phyloP scores from a whole-genome alignment of 73 alveolate genomes.

The Paramecium pentaurelia region DNA sequence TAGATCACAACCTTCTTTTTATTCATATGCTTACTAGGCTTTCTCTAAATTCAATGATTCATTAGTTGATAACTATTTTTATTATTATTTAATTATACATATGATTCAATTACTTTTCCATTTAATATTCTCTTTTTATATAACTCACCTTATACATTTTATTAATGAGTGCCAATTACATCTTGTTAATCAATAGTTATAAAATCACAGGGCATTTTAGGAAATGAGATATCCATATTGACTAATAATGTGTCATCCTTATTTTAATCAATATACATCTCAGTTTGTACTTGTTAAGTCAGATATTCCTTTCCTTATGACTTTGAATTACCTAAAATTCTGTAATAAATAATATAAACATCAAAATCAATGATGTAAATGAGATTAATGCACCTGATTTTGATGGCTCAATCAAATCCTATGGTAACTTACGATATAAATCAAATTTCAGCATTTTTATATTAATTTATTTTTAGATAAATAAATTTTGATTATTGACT shows the following conservation, averaged over 20 bases:
- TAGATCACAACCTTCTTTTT: constrained; percentile 84
- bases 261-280: constrained; percentile 80
- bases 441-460: constrained; percentile 49
- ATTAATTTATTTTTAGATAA: neutral
- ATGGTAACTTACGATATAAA: constrained; percentile 78
- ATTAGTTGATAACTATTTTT: constrained; percentile 2
- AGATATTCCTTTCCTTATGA: constrained; percentile 56
- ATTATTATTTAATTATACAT: neutral
- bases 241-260: constrained; percentile 82
- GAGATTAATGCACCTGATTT: constrained; percentile 92
- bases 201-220: constrained; percentile 95
- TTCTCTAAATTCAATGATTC: constrained; percentile 56
- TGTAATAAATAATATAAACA: constrained; percentile 80
- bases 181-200: constrained; percentile 94
- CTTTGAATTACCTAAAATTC: constrained; percentile 68
- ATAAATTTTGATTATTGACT: neutral
- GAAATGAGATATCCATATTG: constrained; percentile 87
- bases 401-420: constrained; percentile 89
- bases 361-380: constrained; percentile 74
- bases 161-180: constrained; percentile 94
- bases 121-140: constrained; percentile 63
- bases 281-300: constrained; percentile 68
- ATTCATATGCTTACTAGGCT: constrained; percentile 63
- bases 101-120: constrained; percentile 52
- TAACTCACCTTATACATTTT: constrained; percentile 73